Conservation (phyloP, 768 basidiomycete species). For the Tricholoma sp. region DNA sequence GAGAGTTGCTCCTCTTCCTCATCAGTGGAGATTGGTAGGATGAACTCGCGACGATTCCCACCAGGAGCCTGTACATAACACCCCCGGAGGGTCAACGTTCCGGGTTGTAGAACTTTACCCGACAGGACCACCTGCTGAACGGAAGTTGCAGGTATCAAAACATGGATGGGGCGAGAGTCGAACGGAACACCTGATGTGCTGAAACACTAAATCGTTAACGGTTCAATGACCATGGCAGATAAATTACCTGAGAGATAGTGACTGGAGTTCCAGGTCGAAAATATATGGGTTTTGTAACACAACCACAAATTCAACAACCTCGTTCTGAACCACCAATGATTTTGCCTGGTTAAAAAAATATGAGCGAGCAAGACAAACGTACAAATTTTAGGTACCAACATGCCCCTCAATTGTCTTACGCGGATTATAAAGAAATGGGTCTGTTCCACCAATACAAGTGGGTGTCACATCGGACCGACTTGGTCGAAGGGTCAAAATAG, state of each 20-base stretch:
- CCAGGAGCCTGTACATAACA: conserved; percentile 75
- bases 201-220: conserved; percentile 6
- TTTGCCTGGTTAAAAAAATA: conserved; percentile 35
- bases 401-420: conserved; percentile 54
- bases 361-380: background rate
- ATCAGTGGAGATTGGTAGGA: conserved; percentile 67
- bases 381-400: conserved; percentile 32
- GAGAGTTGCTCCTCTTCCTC: conserved; percentile 63
- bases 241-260: conserved; percentile 70
- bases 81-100: conserved; percentile 69
- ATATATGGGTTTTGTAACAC: conserved; percentile 89
- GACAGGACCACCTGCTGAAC: conserved; percentile 68
- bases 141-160: conserved; percentile 69
- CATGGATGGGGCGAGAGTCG: conserved; percentile 55
- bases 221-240: background rate
- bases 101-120: conserved; percentile 60
- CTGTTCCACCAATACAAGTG: conserved; percentile 52
- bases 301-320: conserved; percentile 75
- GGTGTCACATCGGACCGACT: conserved; percentile 36
- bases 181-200: conserved; percentile 83
- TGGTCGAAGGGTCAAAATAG: conserved; percentile 46
- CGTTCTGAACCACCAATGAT: conserved; percentile 74
- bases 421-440: conserved; percentile 93
- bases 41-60: conserved; percentile 63
- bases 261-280: conserved; percentile 86